Evolutionary conservation across 176 grass and related monocot species (phyloP).

Genomic region (Aegilops umbellulata): DNA sequence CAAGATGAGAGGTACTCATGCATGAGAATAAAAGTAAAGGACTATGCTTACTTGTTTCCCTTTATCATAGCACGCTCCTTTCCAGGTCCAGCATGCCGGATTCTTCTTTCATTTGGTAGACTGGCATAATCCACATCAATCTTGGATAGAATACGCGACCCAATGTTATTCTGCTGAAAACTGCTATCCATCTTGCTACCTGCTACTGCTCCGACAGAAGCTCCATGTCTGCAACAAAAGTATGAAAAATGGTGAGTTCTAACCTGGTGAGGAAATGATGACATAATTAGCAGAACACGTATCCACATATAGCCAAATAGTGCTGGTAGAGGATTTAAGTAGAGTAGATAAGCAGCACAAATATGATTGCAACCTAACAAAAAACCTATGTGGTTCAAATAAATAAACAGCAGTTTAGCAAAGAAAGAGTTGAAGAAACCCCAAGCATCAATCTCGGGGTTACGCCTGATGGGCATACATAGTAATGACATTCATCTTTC

Average conservation of each 20-base stretch:
- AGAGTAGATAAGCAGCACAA: neutral
- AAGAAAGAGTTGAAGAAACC: neutral
- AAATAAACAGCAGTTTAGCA: neutral
- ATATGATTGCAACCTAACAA: neutral
- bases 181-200: slow-evolving; percentile 59
- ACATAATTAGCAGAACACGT: neutral
- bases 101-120: slow-evolving; percentile 69
- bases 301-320: neutral
- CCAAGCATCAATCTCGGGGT: neutral
- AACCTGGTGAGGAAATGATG: neutral
- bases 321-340: neutral
- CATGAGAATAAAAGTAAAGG: neutral
- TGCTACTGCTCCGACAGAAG: slow-evolving; percentile 37
- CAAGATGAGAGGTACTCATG: neutral
- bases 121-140: slow-evolving; percentile 38
- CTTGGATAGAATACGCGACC: slow-evolving; percentile 42
- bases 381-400: neutral
- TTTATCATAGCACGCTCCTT: slow-evolving; percentile 64
- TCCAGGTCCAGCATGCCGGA: slow-evolving; percentile 55
- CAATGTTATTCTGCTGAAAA: slow-evolving; percentile 54
- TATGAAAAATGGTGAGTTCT: slow-evolving; percentile 18
- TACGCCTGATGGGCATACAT: neutral
- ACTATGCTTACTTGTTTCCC: slow-evolving; percentile 76
- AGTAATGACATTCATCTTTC: neutral
- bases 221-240: slow-evolving; percentile 56